phyloP scores from a whole-genome alignment of 352 stramenopile genomes.

The Globisporangium acanthophoron region DNA sequence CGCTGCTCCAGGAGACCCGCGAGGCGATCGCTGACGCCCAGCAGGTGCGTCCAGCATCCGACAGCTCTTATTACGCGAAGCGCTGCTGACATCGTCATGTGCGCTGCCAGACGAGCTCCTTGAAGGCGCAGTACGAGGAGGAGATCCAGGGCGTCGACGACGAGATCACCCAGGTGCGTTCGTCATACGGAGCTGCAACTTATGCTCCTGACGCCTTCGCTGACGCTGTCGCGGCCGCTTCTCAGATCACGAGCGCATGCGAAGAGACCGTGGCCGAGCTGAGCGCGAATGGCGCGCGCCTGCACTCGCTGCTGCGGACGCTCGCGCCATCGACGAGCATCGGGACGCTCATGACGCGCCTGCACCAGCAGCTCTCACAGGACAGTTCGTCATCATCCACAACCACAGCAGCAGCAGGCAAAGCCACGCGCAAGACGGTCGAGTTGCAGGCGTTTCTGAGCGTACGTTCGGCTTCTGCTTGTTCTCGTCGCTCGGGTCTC shows the following conservation, averaged over 20 bases:
- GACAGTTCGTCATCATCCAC: conserved; percentile 16
- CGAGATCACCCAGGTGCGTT: conserved; percentile 44
- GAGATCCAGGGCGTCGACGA: conserved; percentile 55
- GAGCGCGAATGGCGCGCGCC: conserved; percentile 38
- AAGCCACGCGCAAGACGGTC: conserved; percentile 48
- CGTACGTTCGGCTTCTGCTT: conserved; percentile 20
- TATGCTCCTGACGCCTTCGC: too few species aligned
- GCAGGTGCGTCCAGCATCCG: conserved; percentile 21
- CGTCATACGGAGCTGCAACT: too few species aligned
- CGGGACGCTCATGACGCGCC: conserved; percentile 66
- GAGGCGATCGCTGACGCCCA: conserved; percentile 42
- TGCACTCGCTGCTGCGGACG: conserved; percentile 62
- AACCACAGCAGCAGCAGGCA: conserved; percentile 1
- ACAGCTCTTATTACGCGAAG: too few species aligned
- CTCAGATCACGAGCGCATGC: conserved; percentile 38
- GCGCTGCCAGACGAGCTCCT: conserved; percentile 30
- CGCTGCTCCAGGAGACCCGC: conserved; percentile 43
- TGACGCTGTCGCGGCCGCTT: not conserved
- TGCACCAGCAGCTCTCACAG: conserved; percentile 63
- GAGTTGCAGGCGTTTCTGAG: conserved; percentile 62
- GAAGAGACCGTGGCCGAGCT: conserved; percentile 55
- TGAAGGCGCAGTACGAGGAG: conserved; percentile 64
- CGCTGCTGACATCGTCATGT: conserved; percentile 5
- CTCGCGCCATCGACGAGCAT: conserved; percentile 51
- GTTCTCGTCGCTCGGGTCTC: not conserved